Percentiles rank a stretch among this genome's conserved stretches.
phyloP scores from a whole-genome alignment of 1,284 basidiomycete species.

The Pseudozyma pruni region DNA sequence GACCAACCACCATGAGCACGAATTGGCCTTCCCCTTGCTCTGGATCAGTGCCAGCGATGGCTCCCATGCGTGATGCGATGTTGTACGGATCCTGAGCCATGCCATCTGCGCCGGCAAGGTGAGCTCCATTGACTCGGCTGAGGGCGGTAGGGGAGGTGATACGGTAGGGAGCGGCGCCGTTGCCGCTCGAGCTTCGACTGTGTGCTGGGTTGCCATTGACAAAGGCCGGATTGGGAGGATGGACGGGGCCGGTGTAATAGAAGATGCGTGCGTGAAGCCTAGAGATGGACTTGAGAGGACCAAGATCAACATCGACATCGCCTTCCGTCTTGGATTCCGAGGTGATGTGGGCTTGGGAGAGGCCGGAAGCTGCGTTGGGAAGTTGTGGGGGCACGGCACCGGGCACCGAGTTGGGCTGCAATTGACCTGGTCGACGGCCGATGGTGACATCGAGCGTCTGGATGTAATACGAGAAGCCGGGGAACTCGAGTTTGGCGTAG shows the following conservation, averaged over 20 bases:
- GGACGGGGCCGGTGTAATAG: slow-evolving; percentile 61
- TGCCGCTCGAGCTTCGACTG: slow-evolving; percentile 27
- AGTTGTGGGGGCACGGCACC: slow-evolving; percentile 36
- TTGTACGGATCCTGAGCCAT: slow-evolving; percentile 29
- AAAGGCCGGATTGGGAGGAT: slow-evolving; percentile 29
- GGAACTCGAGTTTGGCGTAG: slow-evolving; percentile 92
- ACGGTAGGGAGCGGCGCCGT: slow-evolving; percentile 29
- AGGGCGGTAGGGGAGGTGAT: slow-evolving; percentile 45
- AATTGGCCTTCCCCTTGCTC: slow-evolving; percentile 75
- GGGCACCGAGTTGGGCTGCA: slow-evolving; percentile 32
- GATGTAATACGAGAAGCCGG: slow-evolving; percentile 85
- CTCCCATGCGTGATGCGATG: slow-evolving; percentile 17
- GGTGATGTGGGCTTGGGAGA: slow-evolving; percentile 51
- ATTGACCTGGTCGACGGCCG: slow-evolving; percentile 71
- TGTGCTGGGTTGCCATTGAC: slow-evolving; percentile 33
- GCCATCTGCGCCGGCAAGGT: slow-evolving; percentile 15
- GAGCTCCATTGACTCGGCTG: slow-evolving; percentile 40
- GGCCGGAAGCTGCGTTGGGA: slow-evolving; percentile 44
- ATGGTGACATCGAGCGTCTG: slow-evolving; percentile 81
- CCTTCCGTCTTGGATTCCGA: slow-evolving; percentile 49
- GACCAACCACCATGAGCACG: slow-evolving; percentile 88
- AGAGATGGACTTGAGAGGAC: slow-evolving; percentile 95
- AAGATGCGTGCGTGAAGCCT: slow-evolving; percentile 94
- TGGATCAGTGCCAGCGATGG: slow-evolving; percentile 18
- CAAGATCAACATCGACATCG: slow-evolving; percentile 86